phyloP scores from a whole-genome alignment of 202 grass and related monocot genomes.

The Sporobolus alterniflorus region DNA sequence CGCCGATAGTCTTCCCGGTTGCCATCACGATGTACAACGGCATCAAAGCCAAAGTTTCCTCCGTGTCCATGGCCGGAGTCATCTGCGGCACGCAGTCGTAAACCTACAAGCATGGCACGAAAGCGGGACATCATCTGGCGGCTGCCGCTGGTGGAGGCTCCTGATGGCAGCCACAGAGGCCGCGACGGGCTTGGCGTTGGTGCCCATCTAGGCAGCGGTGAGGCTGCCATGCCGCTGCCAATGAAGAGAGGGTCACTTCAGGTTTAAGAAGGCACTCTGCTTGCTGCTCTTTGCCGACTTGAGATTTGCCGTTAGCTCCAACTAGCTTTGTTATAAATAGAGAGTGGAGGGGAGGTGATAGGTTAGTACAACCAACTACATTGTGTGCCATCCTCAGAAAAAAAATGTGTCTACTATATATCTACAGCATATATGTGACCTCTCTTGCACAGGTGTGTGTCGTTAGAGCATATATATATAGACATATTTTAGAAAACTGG shows the following conservation, averaged over 20 bases:
- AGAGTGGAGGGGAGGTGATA: background rate
- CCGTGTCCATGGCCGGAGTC: background rate
- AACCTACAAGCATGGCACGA: background rate
- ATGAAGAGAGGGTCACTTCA: background rate
- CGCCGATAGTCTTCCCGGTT: too few species aligned
- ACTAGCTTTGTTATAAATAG: background rate
- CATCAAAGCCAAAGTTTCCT: background rate
- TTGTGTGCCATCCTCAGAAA: background rate
- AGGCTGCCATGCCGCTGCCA: background rate
- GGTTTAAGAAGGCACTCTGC: too few species aligned
- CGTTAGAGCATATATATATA: too few species aligned
- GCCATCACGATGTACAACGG: background rate
- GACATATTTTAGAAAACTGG: too few species aligned
- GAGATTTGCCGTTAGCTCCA: background rate
- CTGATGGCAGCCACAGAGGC: background rate
- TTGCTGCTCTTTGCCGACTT: background rate
- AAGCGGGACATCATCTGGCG: background rate
- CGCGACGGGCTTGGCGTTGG: conserved; percentile 21
- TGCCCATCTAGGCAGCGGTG: conserved; percentile 32
- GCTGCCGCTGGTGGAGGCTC: background rate
- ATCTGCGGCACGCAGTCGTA: background rate
- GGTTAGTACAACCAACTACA: background rate
- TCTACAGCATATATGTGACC: too few species aligned
- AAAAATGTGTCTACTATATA: too few species aligned
- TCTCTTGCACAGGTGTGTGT: too few species aligned